Percentiles rank a stretch among this genome's conserved stretches.
phyloP scores from a whole-genome alignment of 2,329 filamentous ascomycete species.

The Alternaria arbusti region DNA sequence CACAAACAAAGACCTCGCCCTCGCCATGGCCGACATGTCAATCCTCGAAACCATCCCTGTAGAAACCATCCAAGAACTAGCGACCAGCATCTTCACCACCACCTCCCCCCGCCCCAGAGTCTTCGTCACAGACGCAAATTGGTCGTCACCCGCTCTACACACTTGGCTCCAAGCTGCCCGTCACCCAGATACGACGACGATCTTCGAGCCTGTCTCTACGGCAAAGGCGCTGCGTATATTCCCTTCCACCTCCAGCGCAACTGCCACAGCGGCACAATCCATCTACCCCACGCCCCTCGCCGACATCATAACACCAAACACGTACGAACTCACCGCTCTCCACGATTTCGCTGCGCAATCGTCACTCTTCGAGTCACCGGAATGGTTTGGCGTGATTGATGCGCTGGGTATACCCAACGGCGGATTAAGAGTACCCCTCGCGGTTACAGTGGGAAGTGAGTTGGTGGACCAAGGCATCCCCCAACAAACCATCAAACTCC shows the following conservation, averaged over 20 bases:
- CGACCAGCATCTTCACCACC: constrained; percentile 17
- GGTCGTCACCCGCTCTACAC: constrained; percentile 70
- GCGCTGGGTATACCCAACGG: constrained; percentile 74
- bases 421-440: constrained; percentile 73
- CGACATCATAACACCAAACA: constrained; percentile 82
- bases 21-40: constrained; percentile 95
- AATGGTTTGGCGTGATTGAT: constrained; percentile 84
- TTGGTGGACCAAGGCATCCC: constrained; percentile 83
- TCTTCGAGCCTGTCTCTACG: constrained; percentile 88
- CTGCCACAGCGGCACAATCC: constrained; percentile 63
- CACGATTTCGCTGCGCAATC: constrained; percentile 71
- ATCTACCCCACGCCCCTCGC: constrained; percentile 69
- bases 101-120: constrained; percentile 63
- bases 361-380: constrained; percentile 70
- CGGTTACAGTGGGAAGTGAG: constrained; percentile 67
- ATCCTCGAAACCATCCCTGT: constrained; percentile 66
- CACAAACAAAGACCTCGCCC: constrained; percentile 77
- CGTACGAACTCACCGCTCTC: constrained; percentile 80
- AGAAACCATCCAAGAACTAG: constrained; percentile 19
- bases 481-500: constrained; percentile 80
- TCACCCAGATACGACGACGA: constrained; percentile 55
- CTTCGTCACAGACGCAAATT: constrained; percentile 88
- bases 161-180: constrained; percentile 70
- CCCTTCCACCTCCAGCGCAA: constrained; percentile 28
- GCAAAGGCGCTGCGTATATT: constrained; percentile 79